phyloP scores from a whole-genome alignment of 352 stramenopile genomes.

The Globisporangium lucens region DNA sequence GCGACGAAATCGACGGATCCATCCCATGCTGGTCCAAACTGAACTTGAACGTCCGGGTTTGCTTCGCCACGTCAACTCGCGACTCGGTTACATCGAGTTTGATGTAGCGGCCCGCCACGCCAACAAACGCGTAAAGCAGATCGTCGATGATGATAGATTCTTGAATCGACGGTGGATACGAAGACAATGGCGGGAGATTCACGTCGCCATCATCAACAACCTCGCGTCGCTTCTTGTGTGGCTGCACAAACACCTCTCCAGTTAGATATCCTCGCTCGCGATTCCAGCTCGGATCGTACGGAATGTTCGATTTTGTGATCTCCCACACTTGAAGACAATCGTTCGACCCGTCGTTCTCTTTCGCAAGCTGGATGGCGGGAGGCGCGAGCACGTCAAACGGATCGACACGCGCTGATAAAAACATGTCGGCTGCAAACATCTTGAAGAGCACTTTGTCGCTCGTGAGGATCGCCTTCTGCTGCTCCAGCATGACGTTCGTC shows the following conservation, averaged over 20 bases:
- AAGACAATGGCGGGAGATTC: constrained; percentile 64
- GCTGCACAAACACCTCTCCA: constrained; percentile 54
- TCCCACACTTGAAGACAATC: constrained; percentile 73
- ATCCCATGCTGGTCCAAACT: constrained; percentile 62
- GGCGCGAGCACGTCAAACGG: constrained; percentile 25
- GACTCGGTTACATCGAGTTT: constrained; percentile 57
- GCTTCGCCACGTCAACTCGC: constrained; percentile 28
- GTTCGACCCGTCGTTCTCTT: constrained; percentile 46
- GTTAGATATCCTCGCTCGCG: constrained; percentile 79
- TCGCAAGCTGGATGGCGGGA: constrained; percentile 38
- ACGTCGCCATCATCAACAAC: constrained; percentile 32
- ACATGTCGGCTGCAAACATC: constrained; percentile 58
- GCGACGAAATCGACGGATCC: constrained; percentile 74
- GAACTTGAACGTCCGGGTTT: constrained; percentile 54
- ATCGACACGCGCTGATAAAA: constrained; percentile 36
- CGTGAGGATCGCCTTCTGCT: constrained; percentile 60
- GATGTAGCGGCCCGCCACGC: constrained; percentile 82
- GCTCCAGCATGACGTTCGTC: constrained; percentile 43
- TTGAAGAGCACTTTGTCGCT: constrained; percentile 77
- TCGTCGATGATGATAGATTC: constrained; percentile 84
- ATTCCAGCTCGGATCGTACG: constrained; percentile 85
- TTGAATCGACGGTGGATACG: constrained; percentile 71
- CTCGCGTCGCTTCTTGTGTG: constrained; percentile 41
- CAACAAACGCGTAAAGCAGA: constrained; percentile 75
- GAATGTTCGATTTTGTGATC: constrained; percentile 84